Evolutionary conservation across 2,329 filamentous ascomycete genomes (phyloP), one percentile per base, ranked within the genome.

Genomic region (Calonectria pteridis): DNA sequence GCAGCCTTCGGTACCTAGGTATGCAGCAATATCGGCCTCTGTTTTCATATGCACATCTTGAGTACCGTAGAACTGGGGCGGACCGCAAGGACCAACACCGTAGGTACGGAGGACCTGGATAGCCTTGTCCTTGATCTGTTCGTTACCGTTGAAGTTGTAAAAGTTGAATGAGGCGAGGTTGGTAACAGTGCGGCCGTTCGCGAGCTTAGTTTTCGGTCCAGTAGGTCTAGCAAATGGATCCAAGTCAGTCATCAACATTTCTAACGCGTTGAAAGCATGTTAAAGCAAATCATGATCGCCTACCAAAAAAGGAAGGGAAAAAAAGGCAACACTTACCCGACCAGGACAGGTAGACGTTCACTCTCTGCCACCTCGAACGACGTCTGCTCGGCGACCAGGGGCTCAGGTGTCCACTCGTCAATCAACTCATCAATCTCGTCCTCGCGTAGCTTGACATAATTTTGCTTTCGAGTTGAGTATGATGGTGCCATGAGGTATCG

Each of bases 41-140:
- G 95, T 95, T 88, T 97, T 97, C 91, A 98, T 96, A 85, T 99
- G 97, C 58, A 98, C 96, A 85, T 99, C 97, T 84, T 98, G 96
- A 37, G 95, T 99, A 77, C 96, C 97, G 86, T 99, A 99, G 87
- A 99, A 99, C 77, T 98, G 96, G 7, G 97, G 97, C 23, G 97
- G 97, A 26, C 97, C 97, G 83, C 97, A 99, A 71, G 97, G 96
- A 11, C 97, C 97, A 50, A 99, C 97, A 71, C 97, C 97, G 81
- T 99, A 99, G 26, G 94, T 98, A 73, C 96, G 94, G 49, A 99
- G 90, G 0, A 96, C 97, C 84, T 96, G 93, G 75, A 99, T 95
- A 1, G 96, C 97, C 84, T 98, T 97, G 79, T 98, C 95, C 82
- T 98, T 98, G 81, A 99, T 93, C 43, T 93, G 91, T 75, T 98